Evolutionary conservation across 1,284 basidiomycete genomes (phyloP).

Genomic region (Vanrija humicola): DNA sequence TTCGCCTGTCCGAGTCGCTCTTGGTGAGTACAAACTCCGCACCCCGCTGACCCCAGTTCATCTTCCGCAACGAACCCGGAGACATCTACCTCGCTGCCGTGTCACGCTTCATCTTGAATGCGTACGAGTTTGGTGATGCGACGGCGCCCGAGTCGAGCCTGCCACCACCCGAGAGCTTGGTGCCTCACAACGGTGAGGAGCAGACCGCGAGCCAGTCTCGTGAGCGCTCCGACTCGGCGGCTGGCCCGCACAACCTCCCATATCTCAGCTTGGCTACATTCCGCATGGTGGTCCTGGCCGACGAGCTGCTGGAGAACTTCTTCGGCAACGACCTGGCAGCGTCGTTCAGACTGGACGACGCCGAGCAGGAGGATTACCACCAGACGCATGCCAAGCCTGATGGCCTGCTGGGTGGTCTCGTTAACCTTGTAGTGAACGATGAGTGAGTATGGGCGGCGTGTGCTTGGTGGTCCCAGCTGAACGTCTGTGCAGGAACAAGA

Average conservation of each 20-base stretch:
- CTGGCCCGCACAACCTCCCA: constrained; percentile 62
- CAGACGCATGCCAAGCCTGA: constrained; percentile 52
- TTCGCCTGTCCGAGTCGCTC: constrained; percentile 84
- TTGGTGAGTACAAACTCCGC: constrained; percentile 43
- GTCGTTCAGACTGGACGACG: constrained; percentile 75
- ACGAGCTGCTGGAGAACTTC: constrained; percentile 90
- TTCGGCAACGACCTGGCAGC: constrained; percentile 83
- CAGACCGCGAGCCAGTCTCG: constrained; percentile 53
- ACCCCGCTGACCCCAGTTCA: constrained; percentile 55
- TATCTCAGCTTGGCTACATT: constrained; percentile 76
- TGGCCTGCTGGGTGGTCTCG: constrained; percentile 71
- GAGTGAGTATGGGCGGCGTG: constrained; percentile 47
- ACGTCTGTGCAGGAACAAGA: constrained; percentile 35
- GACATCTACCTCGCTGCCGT: constrained; percentile 95
- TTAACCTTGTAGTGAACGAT: constrained; percentile 81
- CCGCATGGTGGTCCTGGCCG: constrained; percentile 93
- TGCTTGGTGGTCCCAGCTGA: background rate
- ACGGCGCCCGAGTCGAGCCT: constrained; percentile 59
- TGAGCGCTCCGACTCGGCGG: constrained; percentile 49
- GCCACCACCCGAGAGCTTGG: constrained; percentile 29
- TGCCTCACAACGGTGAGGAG: constrained; percentile 43
- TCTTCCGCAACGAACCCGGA: constrained; percentile 95
- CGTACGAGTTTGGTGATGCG: constrained; percentile 92
- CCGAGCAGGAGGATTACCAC: constrained; percentile 58
- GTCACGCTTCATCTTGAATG: constrained; percentile 92